Conservation (phyloP, 495 filamentous ascomycete species). For the Talaromyces liani region DNA sequence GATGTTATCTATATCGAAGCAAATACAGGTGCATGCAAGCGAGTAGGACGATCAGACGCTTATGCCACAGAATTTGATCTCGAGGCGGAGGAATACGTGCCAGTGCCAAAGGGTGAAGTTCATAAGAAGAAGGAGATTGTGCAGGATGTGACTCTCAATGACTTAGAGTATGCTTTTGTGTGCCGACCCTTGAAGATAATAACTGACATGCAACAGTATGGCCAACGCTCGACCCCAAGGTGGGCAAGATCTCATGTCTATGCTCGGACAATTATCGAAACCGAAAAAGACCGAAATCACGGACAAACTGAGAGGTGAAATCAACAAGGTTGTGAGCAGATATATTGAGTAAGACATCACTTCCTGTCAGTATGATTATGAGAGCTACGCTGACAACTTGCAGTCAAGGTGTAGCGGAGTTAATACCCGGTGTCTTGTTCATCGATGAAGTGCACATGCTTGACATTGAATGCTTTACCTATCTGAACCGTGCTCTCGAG, state of each 20-base stretch:
- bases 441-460: constrained; percentile 99
- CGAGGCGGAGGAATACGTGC: constrained; percentile 97
- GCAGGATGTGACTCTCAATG: constrained; percentile 96
- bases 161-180: constrained; percentile 52
- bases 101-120: constrained; percentile 95
- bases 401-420: constrained; percentile 84
- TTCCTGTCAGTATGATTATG: neutral
- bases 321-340: constrained; percentile 97
- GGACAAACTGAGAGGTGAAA: constrained; percentile 88
- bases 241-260: constrained; percentile 98
- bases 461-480: constrained; percentile 97
- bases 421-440: constrained; percentile 94
- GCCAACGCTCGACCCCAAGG: constrained; percentile 92
- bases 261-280: constrained; percentile 99
- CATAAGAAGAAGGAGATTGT: constrained; percentile 99
- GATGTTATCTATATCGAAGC: constrained; percentile 99
- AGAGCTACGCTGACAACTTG: neutral
- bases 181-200: neutral
- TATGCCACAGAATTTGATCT: constrained; percentile 98
- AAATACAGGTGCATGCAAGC: constrained; percentile 94
- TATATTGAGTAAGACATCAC: constrained; percentile 62
- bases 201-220: constrained; percentile 32
- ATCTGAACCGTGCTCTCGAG: constrained; percentile 94
- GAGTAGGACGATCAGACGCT: constrained; percentile 89
- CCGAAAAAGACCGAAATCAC: constrained; percentile 98